Evolutionary conservation across 208 protist genomes (phyloP), one percentile per base, ranked within the genome.

Genomic region (Crithidia expoeki): DNA sequence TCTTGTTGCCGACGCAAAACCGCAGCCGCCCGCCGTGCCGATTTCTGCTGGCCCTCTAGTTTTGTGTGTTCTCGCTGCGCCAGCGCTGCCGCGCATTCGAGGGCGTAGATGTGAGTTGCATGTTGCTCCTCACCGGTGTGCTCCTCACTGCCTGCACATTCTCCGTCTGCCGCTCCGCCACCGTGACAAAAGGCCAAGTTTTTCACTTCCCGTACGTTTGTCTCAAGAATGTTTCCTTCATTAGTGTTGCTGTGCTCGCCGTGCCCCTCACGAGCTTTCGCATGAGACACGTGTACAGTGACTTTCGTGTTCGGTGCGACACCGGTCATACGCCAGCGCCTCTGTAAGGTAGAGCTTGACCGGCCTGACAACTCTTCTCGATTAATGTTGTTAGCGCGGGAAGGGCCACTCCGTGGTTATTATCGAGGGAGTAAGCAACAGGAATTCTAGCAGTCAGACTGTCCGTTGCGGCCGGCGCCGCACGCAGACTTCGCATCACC

Each of bases 1-100:
- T 74, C 64, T 21, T 60, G 80, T 36, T 81, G 56, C 12, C 17
- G 34, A 36, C 70, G 49, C 44, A 79, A 27, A 2, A 52, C 53
- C 12, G 67, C 40, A 3, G 80, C 71, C 19, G 80, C 83, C 27
- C 83, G 74, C 56, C 58, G 68, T 23, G 66, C 66, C 27, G 83
- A 79, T n/a, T 51, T 60, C 21, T 78, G 68, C 25, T 72, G 83
- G 4, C 56, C 42, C 16, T 60, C 49, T 16, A 47, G 19, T 23
- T 61, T 14, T 14, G 40, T 6, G 32, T 51, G 17, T 16, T 52
- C 58, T 28, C 52, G 53, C 32, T 53, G 52, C 10, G 25, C 27
- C 23, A 47, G 33, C 19, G 14, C 59, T 2, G 62, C 59, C 25
- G 28, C 58, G 47, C 60, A 67, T 11, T 67, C 33, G 10, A 34